Evolutionary conservation across 345 rosid species (phyloP), one percentile per base, ranked within the genome.

Genomic region (Linum tenue): DNA sequence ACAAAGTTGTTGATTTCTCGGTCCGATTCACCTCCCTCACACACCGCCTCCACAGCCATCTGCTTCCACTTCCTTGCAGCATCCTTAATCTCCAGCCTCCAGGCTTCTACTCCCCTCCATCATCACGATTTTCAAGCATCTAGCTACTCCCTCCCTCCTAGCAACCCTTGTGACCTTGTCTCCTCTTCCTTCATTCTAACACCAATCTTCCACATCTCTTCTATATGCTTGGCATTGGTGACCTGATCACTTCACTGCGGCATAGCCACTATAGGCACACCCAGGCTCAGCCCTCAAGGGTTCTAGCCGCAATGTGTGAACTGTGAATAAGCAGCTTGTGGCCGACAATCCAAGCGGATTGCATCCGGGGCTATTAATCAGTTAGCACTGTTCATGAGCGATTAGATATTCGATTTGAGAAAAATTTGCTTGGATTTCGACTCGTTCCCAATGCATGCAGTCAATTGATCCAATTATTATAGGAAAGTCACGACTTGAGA

Each of bases 241-340:
- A 15, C n/a, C 16, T 62, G 64, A 42, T 62, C 64, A 1, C 50
- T 62, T 50, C 64, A 62, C 41, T 62, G 64, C 17, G 64, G 64
- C 50, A 62, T 62, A 3, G 50, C 64, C 64, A 62, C 48, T 35
- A 62, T 62, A 2, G 64, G 64, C n/a, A 62, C 64, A 1, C 64
- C 64, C 22, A 62, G 41, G 16, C 64, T 62, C 50, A 62, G 17
- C 17, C 35, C 64, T 42, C 40, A 48, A 16, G 64, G 40, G 50
- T 62, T 62, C 50, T 17, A 62, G 5, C 64, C 64, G 17, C 64
- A 62, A 15, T 62, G 64, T n/a, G n/a, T n/a, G n/a, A n/a, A n/a
- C n/a, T 41, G 64, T 62, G 8, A 62, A 48, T 5, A 62, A 62
- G 22, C 64, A 62, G 3, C 64, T 50, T 4, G 41, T 22, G 3